A percentile compares a stretch with the other conserved stretches of the same genome.
Conservation (phyloP, 1,284 basidiomycete species). For the Ceratobasidium sp. region DNA sequence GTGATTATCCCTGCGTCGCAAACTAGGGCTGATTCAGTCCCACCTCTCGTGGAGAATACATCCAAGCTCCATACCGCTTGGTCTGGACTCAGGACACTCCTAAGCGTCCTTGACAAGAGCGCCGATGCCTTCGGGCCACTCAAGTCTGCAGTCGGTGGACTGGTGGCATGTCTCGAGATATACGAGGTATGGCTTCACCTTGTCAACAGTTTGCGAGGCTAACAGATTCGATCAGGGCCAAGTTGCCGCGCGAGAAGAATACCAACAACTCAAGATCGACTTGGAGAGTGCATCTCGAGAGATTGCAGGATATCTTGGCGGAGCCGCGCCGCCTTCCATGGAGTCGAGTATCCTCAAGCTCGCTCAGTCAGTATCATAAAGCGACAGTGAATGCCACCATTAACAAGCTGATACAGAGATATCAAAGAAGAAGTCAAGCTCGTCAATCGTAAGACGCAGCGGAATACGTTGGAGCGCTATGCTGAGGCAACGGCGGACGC, state of each 20-base stretch:
- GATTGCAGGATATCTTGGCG: background rate
- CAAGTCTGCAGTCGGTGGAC: background rate
- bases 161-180: background rate
- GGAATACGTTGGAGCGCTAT: background rate
- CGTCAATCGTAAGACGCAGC: background rate
- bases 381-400: background rate
- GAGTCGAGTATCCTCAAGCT: background rate
- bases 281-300: too few species aligned
- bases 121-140: slow-evolving; percentile 3
- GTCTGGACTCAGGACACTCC: background rate
- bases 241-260: too few species aligned
- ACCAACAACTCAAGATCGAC: too few species aligned
- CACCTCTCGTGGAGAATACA: too few species aligned
- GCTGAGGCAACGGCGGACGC: background rate
- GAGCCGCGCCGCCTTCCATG: background rate
- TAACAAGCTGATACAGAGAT: background rate
- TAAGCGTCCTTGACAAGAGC: background rate
- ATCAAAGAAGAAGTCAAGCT: background rate
- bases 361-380: background rate
- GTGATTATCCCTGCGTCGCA: too few species aligned
- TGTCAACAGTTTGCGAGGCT: background rate
- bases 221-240: too few species aligned
- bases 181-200: background rate
- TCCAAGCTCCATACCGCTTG: background rate
- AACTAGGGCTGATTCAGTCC: too few species aligned